Conservation (phyloP, 306 rosid genomes). For the Astragalus membranaceus region DNA sequence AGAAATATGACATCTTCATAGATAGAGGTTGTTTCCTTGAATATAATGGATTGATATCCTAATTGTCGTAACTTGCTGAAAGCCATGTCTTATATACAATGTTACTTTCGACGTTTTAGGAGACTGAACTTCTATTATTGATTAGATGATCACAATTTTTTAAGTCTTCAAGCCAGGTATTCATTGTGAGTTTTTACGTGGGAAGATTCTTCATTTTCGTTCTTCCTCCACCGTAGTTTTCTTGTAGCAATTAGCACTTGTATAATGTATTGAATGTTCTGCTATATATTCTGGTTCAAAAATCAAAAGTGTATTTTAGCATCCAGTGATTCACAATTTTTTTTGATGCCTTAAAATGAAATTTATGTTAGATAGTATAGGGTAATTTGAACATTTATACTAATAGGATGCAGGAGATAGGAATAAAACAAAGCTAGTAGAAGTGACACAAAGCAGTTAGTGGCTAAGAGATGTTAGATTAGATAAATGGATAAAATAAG, state of each 20-base stretch:
- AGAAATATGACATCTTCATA: not conserved
- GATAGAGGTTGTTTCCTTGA: not conserved
- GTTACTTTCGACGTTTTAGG: not conserved
- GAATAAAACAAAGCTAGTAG: not conserved
- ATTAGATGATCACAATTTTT: not conserved
- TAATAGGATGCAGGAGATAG: not conserved
- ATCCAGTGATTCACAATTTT: not conserved
- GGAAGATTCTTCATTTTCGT: not conserved
- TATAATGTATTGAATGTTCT: not conserved
- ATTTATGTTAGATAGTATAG: not conserved
- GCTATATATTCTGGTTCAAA: conserved; percentile 1
- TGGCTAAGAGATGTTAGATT: not conserved
- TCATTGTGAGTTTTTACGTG: not conserved
- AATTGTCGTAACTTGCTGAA: not conserved
- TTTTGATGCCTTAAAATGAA: not conserved
- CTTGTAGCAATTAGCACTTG: not conserved
- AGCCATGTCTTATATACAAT: not conserved
- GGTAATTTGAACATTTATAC: not conserved
- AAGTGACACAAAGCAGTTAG: not conserved
- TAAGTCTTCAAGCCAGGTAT: not conserved
- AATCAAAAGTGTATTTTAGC: not conserved
- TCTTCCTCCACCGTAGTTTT: not conserved
- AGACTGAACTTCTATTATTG: not conserved
- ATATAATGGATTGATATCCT: not conserved
- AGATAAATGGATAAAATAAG: not conserved